Evolutionary conservation across 2,329 filamentous ascomycete genomes (phyloP).

Genomic region (Ophiostoma triangulosporum): DNA sequence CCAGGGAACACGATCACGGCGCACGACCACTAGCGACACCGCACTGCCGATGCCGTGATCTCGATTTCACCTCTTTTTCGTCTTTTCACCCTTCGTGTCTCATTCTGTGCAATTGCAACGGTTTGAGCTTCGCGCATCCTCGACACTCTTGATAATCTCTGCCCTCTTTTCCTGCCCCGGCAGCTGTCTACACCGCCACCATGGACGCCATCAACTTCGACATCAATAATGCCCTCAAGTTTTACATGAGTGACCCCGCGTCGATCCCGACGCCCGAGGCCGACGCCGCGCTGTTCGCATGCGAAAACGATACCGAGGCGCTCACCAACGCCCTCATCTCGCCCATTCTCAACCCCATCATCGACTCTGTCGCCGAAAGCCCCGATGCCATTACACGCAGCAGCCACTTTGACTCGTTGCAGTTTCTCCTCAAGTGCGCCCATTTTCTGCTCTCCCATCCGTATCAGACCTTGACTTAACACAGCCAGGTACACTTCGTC

Average conservation of each 20-base stretch:
- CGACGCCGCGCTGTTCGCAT: constrained; percentile 69
- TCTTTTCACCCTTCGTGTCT: not conserved
- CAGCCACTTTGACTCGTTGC: constrained; percentile 77
- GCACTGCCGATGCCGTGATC: not conserved
- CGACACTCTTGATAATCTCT: not conserved
- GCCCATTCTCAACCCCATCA: constrained; percentile 75
- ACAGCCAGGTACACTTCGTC: constrained; percentile 59
- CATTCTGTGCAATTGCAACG: not conserved
- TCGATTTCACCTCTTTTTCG: not conserved
- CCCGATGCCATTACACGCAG: constrained; percentile 75
- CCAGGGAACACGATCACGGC: not conserved
- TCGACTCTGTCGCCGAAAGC: constrained; percentile 83
- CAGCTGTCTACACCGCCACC: constrained; percentile 16
- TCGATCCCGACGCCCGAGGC: constrained; percentile 77
- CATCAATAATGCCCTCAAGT: constrained; percentile 90
- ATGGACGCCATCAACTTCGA: constrained; percentile 80
- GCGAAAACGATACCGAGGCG: constrained; percentile 80
- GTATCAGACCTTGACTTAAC: constrained; percentile 20
- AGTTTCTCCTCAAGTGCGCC: constrained; percentile 92
- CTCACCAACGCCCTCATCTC: constrained; percentile 71
- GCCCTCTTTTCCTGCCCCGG: not conserved
- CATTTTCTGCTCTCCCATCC: not conserved
- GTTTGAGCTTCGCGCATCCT: constrained; percentile 3
- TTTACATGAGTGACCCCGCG: constrained; percentile 87
- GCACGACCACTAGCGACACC: not conserved